Base-by-base conservation (phyloP, 768 basidiomycete genomes). In the Panaeolus papilionaceus region DNA sequence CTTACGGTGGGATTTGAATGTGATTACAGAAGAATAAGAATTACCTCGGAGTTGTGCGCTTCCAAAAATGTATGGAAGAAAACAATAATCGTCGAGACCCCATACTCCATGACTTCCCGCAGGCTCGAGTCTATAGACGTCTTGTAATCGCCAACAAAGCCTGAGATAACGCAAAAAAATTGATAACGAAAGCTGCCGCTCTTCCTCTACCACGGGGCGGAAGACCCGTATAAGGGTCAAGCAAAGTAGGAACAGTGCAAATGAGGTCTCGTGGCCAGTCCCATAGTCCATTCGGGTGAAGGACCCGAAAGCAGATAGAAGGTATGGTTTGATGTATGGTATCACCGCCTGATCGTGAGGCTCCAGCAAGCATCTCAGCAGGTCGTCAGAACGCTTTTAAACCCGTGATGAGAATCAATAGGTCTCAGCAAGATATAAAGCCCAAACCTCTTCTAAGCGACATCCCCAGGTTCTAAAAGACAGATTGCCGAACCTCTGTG, bases 61-160 rank as follows among this genome's bases (percentile, higher is more conserved):
- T 10, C 96, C 96, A 75, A 96, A 95, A 10, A 96, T 85, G 74
- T 97, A 98, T 3, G 92, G 89, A 51, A 98, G 84, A 79, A 97
- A 96, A 63, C 84, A 86, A 64, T 92, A 97, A 76, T 98, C 96
- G 73, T 98, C 96, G 42, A 99, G 80, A 1, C 96, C 98, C 98
- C 97, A 99, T 0, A 98, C 97, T 4, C 98, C 98, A 75, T 98
- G 96, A 69, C 94, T 96, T 8, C 98, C 98, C 2, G 98, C 98
- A 5, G 96, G 96, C 78, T 98, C 97, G 10, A 99, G 88, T 62
- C 84, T 88, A 77, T 98, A 99, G 38, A 88, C 86, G 69, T 95
- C 93, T 76, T 98, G 96, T 16, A 98, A 83, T 66, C 85, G 86
- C 88, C 94, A 96, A 69, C 92, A 93, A 39, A 98, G 83, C 39